Evolutionary conservation across 2,329 filamentous ascomycete genomes (phyloP), one percentile per base, ranked within the genome.

Genomic region (Fusarium sp.): DNA sequence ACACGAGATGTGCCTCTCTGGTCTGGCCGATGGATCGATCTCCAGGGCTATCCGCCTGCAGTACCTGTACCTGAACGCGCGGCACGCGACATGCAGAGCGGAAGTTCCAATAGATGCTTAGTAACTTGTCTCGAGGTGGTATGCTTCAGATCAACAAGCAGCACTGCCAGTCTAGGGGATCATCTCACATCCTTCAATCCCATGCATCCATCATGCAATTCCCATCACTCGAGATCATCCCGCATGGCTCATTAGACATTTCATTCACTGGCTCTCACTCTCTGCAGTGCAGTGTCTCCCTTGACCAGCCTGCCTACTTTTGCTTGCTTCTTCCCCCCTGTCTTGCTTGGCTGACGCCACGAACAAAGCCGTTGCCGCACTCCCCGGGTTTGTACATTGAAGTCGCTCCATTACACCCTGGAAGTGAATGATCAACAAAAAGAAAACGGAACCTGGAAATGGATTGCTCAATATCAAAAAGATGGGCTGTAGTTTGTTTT

Each of bases 31-130:
- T 53, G 46, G 46, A 53, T 53, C 46, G 27, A 53, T 53, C 27
- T 31, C 46, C 46, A 53, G 27, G 46, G 27, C 46, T 9, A 35
- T 44, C 59, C 58, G 67, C 57, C 67, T 73, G 60, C 62, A 44
- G 60, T 69, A 61, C 67, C 57, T 59, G 35, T 64, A 44, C 67
- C 61, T 74, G 71, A 71, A 74, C 62, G 71, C 64, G 71, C 71
- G 71, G 71, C 71, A 74, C 71, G 65, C 64, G 71, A 73, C 71
- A 65, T 36, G 33, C 42, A 62, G 29, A 51, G 57, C 27, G 49
- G 69, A 74, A 49, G 53, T 24, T 46, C 42, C 42, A 46, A 46
- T 46, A 14, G 6, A 44, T 44, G 40, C 40, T 16, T 44, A 22
- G 20, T 22, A 44, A 44, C 20, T 31, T 33, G 57, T 60, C 36